A percentile compares a stretch with the other conserved stretches of the same genome.
phyloP scores from a whole-genome alignment of 2,329 filamentous ascomycete species.

The Talaromyces sp. region DNA sequence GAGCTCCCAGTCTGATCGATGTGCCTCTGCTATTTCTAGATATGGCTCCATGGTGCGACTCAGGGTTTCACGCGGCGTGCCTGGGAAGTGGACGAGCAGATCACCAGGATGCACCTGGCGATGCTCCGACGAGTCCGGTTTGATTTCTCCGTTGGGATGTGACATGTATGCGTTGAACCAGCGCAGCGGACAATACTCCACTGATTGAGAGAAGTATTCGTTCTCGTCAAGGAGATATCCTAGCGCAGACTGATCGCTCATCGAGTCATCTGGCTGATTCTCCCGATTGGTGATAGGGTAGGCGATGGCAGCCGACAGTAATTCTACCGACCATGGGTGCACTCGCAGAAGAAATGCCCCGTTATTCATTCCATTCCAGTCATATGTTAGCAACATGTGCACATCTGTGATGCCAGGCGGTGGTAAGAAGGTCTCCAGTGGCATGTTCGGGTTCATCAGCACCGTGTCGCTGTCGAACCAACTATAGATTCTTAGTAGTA shows the following conservation, averaged over 20 bases:
- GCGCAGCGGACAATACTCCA: constrained; percentile 15
- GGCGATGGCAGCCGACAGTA: constrained; percentile 21
- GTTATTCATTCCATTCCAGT: constrained; percentile 27
- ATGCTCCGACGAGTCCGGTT: neutral
- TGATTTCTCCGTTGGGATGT: constrained; percentile 16
- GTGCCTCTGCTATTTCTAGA: constrained; percentile 17
- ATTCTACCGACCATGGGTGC: constrained; percentile 24
- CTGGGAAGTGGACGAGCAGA: constrained; percentile 25
- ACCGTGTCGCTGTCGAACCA: constrained; percentile 28
- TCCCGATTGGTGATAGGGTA: constrained; percentile 18
- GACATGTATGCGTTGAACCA: constrained; percentile 24
- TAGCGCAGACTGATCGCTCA: constrained; percentile 13
- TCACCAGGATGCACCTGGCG: constrained; percentile 15
- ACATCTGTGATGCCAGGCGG: constrained; percentile 20
- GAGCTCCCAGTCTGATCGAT: constrained; percentile 17
- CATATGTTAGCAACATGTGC: constrained; percentile 23
- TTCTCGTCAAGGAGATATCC: constrained; percentile 6
- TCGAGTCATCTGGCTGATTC: constrained; percentile 13
- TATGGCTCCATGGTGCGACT: constrained; percentile 19
- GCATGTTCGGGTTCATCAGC: constrained; percentile 24
- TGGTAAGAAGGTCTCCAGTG: constrained; percentile 25
- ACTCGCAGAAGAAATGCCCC: constrained; percentile 27
- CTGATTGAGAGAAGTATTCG: constrained; percentile 9
- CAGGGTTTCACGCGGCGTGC: constrained; percentile 14
- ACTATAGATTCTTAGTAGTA: constrained; percentile 11